Evolutionary conservation across 2,329 filamentous ascomycete species (phyloP), one percentile per base, ranked within the genome.

Genomic region (Pyrenochaeta sp.): DNA sequence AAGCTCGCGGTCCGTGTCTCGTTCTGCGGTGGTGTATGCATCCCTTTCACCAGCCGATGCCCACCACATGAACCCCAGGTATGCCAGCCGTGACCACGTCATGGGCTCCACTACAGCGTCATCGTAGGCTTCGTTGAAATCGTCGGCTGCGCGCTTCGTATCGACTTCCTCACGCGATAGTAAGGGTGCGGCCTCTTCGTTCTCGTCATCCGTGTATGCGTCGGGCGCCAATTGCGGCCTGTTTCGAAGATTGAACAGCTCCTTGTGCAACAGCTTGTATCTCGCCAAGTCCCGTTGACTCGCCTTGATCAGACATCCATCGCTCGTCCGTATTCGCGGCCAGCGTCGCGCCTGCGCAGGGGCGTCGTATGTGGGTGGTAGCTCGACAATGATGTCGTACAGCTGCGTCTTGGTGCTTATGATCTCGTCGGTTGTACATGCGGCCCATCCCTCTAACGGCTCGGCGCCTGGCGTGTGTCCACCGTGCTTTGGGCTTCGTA

Each of bases 361-460:
- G 39, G 86, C 79, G 47, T 84, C 78, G 64, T 88, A 80, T 5
- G 83, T 74, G 1, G 87, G 83, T 0, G 92, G 91, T 69, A 98
- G 84, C 48, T 91, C 91, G 55, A 98, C 88, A 33, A 97, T 84
- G 65, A 97, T 83, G 72, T 99, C 95, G 82, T 92, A 98, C 2
- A 99, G 84, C 2, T 90, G 85, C 45, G 88, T 85, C 78, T 98
- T 98, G 75, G 91, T 90, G 41, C 87, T 87, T 12, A 99, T 83
- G 53, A 99, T 95, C 69, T 90, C 94, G 77, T 99, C 95, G 1
- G 94, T 98, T 2, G 94, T 97, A 75, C 93, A 97, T 11, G 94
- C 95, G 54, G 97, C 88, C 92, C 93, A 99, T 33, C 92, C 90
- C 30, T 29, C 82, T 82, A 20, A 77, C 9, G 53, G 33, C 29